These are phyloP conservation scores for Chaetomium olivaceum DNA, from an alignment of 2,329 filamentous ascomycete genomes.

Conservation along the genomic window DNA sequence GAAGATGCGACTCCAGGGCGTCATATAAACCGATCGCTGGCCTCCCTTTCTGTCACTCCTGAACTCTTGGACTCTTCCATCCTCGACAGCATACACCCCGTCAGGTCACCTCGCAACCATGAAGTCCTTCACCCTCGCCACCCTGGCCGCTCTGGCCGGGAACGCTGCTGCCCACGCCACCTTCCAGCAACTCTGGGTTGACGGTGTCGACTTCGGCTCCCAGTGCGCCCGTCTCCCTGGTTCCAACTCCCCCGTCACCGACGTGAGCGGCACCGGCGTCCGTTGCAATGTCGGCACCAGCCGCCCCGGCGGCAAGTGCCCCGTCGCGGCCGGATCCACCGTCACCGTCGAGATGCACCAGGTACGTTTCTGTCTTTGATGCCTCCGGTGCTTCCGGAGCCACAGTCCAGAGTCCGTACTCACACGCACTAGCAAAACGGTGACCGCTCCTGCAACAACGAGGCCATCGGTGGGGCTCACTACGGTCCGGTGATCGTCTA, in stretches of 20 bases:
- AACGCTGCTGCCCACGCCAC: constrained; percentile 50
- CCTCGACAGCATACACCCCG: constrained; percentile 2
- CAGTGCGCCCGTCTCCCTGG: constrained; percentile 51
- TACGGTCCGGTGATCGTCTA: constrained; percentile 53
- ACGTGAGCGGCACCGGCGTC: constrained; percentile 45
- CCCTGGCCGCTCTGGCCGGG: constrained; percentile 39
- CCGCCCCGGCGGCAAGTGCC: constrained; percentile 45
- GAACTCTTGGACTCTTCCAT: constrained; percentile 3
- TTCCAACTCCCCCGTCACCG: constrained; percentile 54
- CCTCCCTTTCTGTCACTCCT: neutral
- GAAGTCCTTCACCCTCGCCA: constrained; percentile 39
- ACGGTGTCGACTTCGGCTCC: constrained; percentile 44
- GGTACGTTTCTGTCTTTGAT: constrained; percentile 31
- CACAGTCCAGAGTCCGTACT: neutral
- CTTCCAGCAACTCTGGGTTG: constrained; percentile 54
- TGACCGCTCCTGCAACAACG: constrained; percentile 46
- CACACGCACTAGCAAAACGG: constrained; percentile 39
- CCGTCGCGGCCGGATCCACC: constrained; percentile 48
- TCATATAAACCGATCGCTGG: constrained; percentile 12
- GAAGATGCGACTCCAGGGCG: neutral
- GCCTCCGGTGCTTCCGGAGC: neutral
- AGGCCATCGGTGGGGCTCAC: constrained; percentile 55
- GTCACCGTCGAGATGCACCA: constrained; percentile 61
- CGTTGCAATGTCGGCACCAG: constrained; percentile 48
- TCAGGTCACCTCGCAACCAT: constrained; percentile 32